A percentile compares a stretch with the other conserved stretches of the same genome.
Evolutionary conservation across 2,329 filamentous ascomycete species (phyloP).

Genomic region (Truncatella angustata): DNA sequence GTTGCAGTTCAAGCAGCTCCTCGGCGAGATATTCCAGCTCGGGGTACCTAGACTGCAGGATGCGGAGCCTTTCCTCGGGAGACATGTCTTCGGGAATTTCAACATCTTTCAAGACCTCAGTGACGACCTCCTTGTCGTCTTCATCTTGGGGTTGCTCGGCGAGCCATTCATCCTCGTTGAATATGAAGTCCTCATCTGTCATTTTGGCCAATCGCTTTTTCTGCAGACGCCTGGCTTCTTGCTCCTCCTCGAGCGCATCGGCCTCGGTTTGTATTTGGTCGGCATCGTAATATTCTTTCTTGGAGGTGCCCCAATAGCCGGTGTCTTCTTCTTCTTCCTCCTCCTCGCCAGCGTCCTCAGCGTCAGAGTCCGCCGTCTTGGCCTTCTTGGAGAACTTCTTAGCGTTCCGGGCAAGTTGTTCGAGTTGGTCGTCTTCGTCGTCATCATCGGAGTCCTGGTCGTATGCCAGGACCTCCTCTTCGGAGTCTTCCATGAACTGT

Average conservation of each 20-base stretch:
- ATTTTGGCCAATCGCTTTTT: conserved; percentile 88
- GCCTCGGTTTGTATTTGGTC: conserved; percentile 54
- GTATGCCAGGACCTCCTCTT: conserved; percentile 59
- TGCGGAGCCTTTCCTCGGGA: conserved; percentile 68
- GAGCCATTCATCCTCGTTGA: conserved; percentile 86
- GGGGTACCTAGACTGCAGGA: conserved; percentile 80
- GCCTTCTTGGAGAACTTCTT: conserved; percentile 20
- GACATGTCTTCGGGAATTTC: conserved; percentile 80
- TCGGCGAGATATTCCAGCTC: conserved; percentile 85
- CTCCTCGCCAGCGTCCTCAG: conserved; percentile 35
- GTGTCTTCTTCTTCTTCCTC: conserved; percentile 58
- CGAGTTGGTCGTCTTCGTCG: conserved; percentile 40
- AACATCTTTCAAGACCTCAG: conserved; percentile 80
- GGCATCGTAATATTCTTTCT: conserved; percentile 89
- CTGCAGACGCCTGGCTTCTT: conserved; percentile 82
- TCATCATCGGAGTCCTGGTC: conserved; percentile 41
- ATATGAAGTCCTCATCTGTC: conserved; percentile 88
- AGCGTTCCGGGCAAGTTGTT: conserved; percentile 41
- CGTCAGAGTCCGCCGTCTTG: conserved; percentile 32
- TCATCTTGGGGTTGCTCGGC: conserved; percentile 51
- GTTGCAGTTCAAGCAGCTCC: conserved; percentile 74
- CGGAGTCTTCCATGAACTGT: conserved; percentile 55
- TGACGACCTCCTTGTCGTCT: conserved; percentile 59
- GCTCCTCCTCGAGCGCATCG: conserved; percentile 83
- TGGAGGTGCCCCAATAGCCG: conserved; percentile 83